These are phyloP conservation scores for Apiospora marii DNA, from an alignment of 2,329 filamentous ascomycete genomes.

Conservation along the genomic window DNA sequence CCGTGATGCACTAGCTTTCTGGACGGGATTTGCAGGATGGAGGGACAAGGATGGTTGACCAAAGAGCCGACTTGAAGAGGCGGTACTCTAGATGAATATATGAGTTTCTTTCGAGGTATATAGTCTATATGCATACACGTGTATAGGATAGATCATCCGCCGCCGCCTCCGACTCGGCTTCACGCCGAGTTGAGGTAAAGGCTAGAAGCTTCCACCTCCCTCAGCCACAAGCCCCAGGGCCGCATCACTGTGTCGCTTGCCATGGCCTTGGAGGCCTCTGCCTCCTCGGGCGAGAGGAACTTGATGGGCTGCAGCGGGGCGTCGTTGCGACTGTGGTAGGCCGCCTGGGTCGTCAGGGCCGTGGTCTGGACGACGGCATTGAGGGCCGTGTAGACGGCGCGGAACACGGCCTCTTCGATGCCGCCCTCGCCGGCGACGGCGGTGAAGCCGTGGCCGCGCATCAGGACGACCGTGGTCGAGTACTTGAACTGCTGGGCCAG, in stretches of 20 bases:
- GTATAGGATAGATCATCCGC: background rate
- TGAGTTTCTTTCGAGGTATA: background rate
- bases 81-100: background rate
- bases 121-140: too few species aligned
- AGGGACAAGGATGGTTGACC: background rate
- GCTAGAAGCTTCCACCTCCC: slow-evolving; percentile 13
- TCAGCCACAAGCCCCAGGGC: slow-evolving; percentile 17
- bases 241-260: slow-evolving; percentile 11
- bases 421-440: slow-evolving; percentile 4
- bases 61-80: background rate
- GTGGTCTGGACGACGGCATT: slow-evolving; percentile 8
- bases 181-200: slow-evolving; percentile 12
- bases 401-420: slow-evolving; percentile 15
- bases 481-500: slow-evolving; percentile 4
- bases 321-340: slow-evolving; percentile 10
- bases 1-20: slow-evolving; percentile 36
- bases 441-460: slow-evolving; percentile 17
- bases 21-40: too few species aligned
- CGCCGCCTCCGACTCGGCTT: background rate
- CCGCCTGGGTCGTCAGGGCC: background rate
- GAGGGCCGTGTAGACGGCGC: slow-evolving; percentile 17
- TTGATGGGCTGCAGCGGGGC: slow-evolving; percentile 11
- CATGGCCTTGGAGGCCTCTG: background rate
- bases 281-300: slow-evolving; percentile 7
- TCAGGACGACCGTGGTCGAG: slow-evolving; percentile 1